Conservation (phyloP, 2,329 filamentous ascomycete species). For the Coniosporium tulheliwenetii region DNA sequence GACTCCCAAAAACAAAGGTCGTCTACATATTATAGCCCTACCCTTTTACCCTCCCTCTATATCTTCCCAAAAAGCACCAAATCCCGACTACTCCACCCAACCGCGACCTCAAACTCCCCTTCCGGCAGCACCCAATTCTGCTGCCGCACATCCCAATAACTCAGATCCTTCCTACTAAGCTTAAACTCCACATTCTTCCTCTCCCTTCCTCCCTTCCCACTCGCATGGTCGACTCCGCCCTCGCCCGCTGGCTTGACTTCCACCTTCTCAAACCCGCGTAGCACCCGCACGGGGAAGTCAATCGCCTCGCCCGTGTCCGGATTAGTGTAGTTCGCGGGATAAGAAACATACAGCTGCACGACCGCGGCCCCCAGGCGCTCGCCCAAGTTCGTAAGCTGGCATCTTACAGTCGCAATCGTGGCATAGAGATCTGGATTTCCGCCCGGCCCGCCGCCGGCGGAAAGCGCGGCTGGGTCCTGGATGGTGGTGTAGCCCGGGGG, state of each 20-base stretch:
- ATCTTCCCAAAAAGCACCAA: slow-evolving; percentile 1
- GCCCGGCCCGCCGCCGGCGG: slow-evolving; percentile 48
- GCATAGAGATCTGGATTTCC: slow-evolving; percentile 53
- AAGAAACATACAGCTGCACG: slow-evolving; percentile 45
- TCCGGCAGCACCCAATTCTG: slow-evolving; percentile 20
- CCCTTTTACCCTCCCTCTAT: neutral
- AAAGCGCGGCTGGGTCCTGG: slow-evolving; percentile 21
- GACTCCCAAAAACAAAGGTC: too few species aligned
- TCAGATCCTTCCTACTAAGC: slow-evolving; percentile 16
- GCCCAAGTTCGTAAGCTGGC: slow-evolving; percentile 58
- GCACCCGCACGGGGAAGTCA: slow-evolving; percentile 7
- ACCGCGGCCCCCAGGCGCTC: slow-evolving; percentile 50
- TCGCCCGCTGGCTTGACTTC: neutral
- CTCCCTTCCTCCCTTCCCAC: slow-evolving; percentile 4
- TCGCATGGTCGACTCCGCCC: slow-evolving; percentile 3
- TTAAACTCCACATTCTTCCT: slow-evolving; percentile 10
- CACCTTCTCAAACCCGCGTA: slow-evolving; percentile 12
- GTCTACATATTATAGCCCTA: too few species aligned
- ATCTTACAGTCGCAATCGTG: slow-evolving; percentile 49
- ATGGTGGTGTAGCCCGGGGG: slow-evolving; percentile 37
- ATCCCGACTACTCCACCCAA: slow-evolving; percentile 15
- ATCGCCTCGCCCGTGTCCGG: neutral
- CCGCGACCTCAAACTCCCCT: slow-evolving; percentile 13
- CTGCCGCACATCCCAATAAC: slow-evolving; percentile 17
- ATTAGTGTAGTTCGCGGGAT: neutral